phyloP scores from a whole-genome alignment of 1,284 basidiomycete genomes.

The Leucoagaricus sp. region DNA sequence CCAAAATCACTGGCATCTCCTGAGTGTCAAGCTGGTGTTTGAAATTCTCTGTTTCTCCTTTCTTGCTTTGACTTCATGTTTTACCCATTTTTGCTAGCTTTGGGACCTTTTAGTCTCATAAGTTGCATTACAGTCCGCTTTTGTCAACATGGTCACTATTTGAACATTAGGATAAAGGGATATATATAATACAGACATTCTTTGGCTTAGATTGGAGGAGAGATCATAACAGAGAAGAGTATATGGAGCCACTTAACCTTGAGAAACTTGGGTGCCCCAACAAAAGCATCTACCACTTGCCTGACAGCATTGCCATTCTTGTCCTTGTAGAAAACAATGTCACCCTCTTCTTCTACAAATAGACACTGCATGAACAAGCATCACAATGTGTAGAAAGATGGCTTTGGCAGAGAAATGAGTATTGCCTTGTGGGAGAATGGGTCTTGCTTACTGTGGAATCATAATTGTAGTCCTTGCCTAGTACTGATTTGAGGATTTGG shows the following conservation, averaged over 20 bases:
- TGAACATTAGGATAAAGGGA: too few relatives aligned
- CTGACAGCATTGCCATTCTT: constrained; percentile 47
- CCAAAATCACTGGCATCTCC: constrained; percentile 3
- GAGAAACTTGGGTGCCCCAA: too few relatives aligned
- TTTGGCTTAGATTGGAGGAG: too few relatives aligned
- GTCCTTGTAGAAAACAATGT: constrained; percentile 68
- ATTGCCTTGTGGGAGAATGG: background rate
- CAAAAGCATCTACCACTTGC: constrained; percentile 13
- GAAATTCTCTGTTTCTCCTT: too few relatives aligned
- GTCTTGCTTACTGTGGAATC: constrained; percentile 36
- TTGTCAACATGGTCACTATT: background rate
- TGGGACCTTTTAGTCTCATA: background rate
- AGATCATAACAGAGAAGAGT: too few relatives aligned
- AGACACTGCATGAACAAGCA: constrained; percentile 43
- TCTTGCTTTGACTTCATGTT: background rate
- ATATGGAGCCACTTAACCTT: too few relatives aligned
- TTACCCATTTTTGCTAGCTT: background rate
- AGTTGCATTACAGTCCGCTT: too few relatives aligned
- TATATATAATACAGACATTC: too few relatives aligned
- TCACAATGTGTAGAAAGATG: constrained; percentile 44
- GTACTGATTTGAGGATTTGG: constrained; percentile 40
- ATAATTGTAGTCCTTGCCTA: constrained; percentile 51
- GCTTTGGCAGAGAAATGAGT: constrained; percentile 27
- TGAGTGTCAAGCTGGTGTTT: background rate
- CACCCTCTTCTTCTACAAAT: constrained; percentile 62